Conservation (phyloP, 2,329 filamentous ascomycete species). For the Purpureocillium takamizusanense region DNA sequence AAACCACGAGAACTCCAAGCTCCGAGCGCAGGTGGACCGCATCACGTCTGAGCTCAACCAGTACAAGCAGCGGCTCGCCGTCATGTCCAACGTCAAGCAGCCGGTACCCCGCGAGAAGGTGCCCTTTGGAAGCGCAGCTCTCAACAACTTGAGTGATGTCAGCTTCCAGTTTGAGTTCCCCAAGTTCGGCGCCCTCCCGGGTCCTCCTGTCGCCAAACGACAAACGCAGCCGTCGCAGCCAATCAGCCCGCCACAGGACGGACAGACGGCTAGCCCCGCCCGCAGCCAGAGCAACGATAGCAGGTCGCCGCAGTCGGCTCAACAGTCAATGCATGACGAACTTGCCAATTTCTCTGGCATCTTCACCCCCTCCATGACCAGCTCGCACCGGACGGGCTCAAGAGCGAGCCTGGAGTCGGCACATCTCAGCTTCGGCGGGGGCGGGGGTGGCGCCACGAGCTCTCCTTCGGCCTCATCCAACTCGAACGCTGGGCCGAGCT, state of each 20-base stretch:
- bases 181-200: constrained; percentile 71
- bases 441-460: constrained; percentile 51
- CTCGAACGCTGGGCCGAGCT: constrained; percentile 49
- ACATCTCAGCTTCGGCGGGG: constrained; percentile 34
- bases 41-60: constrained; percentile 78
- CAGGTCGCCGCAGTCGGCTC: constrained; percentile 12
- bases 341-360: constrained; percentile 47
- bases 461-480: constrained; percentile 57
- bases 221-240: constrained; percentile 19
- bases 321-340: constrained; percentile 18
- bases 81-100: constrained; percentile 31
- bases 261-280: constrained; percentile 13
- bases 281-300: constrained; percentile 18
- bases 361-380: constrained; percentile 48
- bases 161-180: constrained; percentile 96
- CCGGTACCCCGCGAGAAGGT: constrained; percentile 29
- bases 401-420: constrained; percentile 42
- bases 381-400: constrained; percentile 35
- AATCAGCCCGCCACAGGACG: constrained; percentile 19
- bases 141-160: constrained; percentile 59
- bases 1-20: constrained; percentile 74
- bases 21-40: constrained; percentile 82
- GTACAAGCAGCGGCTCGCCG: constrained; percentile 77
- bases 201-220: constrained; percentile 24
- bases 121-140: constrained; percentile 33